Evolutionary conservation across 345 rosid genomes (phyloP), one percentile per base, ranked within the genome.

Genomic region (Limnanthes douglasii): DNA sequence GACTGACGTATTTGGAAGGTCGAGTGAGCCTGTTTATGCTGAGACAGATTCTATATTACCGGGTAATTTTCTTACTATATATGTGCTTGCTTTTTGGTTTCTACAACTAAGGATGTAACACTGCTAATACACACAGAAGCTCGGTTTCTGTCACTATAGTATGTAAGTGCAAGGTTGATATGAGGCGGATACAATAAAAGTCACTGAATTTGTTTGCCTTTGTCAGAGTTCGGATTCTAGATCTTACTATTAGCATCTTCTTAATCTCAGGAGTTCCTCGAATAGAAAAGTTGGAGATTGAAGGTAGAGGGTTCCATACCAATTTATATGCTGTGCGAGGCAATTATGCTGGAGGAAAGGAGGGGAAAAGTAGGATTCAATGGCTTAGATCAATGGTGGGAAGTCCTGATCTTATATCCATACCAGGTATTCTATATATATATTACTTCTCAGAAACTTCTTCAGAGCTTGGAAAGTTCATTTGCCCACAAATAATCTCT

Each of bases 331-430:
- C 81, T 54, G 73, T 88, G 46, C 58, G 64, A 32, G 90, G 97
- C 37, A 48, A 50, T 60, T 88, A 88, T 54, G 73, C 69, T 62
- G 97, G 97, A 51, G 97, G 95, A 62, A 83, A 60, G 59, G 97
- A 88, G 73, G 97, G 95, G 3, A 83, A 83, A 68, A 83, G 95
- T 61, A 79, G 68, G 62, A 76, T 88, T 41, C 97, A 83, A 30
- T 88, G 97, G 97, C 93, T 83, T 45, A 64, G 95, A 46, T 68
- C 97, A 34, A 88, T 83, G 93, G 78, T 88, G 45, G 97, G 95
- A 28, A 88, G 95, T 71, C 95, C 95, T 30, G 95, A 83, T 66
- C 90, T 83, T 48, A 83, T 88, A 49, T 83, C 97, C 43, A 78
- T 78, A 56, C 90, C 61, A 63, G 97, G 97, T 76, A 67, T 36